Evolutionary conservation across 2,329 filamentous ascomycete species (phyloP).

Genomic region (Aspergillus terreus): DNA sequence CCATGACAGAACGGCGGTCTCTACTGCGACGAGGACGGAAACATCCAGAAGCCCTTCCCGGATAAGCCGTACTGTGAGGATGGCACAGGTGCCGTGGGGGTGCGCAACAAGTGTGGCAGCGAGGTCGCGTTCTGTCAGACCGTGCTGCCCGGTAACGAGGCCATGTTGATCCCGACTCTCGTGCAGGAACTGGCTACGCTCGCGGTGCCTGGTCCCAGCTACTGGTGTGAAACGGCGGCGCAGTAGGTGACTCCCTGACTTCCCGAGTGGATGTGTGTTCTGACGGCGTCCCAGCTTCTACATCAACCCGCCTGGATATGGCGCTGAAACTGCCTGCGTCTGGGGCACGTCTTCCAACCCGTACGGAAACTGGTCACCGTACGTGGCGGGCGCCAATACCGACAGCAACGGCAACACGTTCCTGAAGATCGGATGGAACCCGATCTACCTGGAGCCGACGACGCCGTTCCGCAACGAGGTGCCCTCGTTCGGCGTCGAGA

Average conservation of each 20-base stretch:
- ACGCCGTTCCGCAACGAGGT: conserved; percentile 53
- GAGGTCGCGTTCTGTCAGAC: conserved; percentile 74
- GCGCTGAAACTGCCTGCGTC: conserved; percentile 59
- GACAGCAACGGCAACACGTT: conserved; percentile 63
- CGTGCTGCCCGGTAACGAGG: conserved; percentile 72
- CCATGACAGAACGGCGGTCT: conserved; percentile 64
- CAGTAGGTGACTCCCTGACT: conserved; percentile 56
- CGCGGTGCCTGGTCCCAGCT: conserved; percentile 65
- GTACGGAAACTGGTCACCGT: conserved; percentile 73
- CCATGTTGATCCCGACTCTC: conserved; percentile 76
- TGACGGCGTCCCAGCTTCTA: conserved; percentile 58
- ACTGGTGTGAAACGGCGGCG: conserved; percentile 70
- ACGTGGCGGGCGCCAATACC: conserved; percentile 72
- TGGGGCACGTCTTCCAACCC: conserved; percentile 65
- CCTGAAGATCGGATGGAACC: conserved; percentile 75
- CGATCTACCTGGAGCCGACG: conserved; percentile 59
- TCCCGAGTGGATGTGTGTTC: neutral
- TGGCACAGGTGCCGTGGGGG: conserved; percentile 63
- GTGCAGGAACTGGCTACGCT: conserved; percentile 57
- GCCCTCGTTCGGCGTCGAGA: conserved; percentile 65
- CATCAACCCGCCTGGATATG: conserved; percentile 69
- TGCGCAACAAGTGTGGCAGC: conserved; percentile 60
- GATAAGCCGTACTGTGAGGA: conserved; percentile 65
- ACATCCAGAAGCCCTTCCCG: conserved; percentile 66
- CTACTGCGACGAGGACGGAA: conserved; percentile 64